Evolutionary conservation across 768 basidiomycete species (phyloP), one percentile per base, ranked within the genome.

Genomic region (Serendipita sp.): DNA sequence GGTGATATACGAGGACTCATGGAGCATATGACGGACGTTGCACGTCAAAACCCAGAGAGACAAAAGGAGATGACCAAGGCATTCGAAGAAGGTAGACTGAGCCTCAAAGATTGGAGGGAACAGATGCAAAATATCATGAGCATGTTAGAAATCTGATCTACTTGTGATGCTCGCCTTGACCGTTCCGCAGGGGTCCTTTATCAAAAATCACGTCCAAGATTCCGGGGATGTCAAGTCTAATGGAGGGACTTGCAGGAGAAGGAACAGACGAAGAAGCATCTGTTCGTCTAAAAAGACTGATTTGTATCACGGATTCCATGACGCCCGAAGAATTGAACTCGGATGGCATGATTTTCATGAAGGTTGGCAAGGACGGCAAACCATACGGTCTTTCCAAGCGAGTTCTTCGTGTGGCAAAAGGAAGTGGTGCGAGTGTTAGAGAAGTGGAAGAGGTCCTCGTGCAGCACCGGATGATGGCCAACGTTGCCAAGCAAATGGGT

Each of bases 181-280:
- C 67, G 10, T 66, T 66, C 41, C 71, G 7, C 71, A 96, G 94
- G 91, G 96, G 96, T n/a, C 94, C 96, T 5, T 84, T 99, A 64
- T 91, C 89, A 71, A 99, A 99, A 76, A 94, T 99, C 70, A 93
- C 96, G 34, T 91, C 89, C 15, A 97, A 98, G 92, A 99, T 99
- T 66, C 96, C 96, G 2, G 96, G 96, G 32, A 82, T 99, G 67
- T 89, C 91, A 11, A 89, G 92, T 69, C 91, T 91, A 47, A 76
- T 98, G 69, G 80, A 97, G 65, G 56, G 56, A 0, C 34, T 60
- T 28, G 56, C 56, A 30, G 56, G 56, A n/a, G 86, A 89, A 70
- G 94, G 91, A 32, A 88, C 87, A 30, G 95, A 97, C 71, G 94
- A 97, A 74, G 95, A 99, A 69, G 91, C 90, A 35, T 83, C 87